Evolutionary conservation across 2,329 filamentous ascomycete species (phyloP), one percentile per base, ranked within the genome.

Genomic region (Pestalotiopsis sp.): DNA sequence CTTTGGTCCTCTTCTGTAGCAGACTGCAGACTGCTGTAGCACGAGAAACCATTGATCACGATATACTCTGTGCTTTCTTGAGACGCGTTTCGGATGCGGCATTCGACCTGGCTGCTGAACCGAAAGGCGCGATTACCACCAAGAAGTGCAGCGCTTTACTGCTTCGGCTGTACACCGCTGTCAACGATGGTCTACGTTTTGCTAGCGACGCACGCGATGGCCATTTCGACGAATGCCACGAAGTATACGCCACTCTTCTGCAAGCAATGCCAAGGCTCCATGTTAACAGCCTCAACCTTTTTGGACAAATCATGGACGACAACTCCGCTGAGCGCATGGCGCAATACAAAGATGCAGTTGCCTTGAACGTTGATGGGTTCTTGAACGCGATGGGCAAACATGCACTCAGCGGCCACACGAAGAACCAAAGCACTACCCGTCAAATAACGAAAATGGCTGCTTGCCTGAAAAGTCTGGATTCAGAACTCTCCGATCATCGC

Each of bases 371-470:
- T n/a, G 55, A 67, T 35, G 26, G 55, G 9, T 72, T 71, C 58
- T 62, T 75, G 9, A 56, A 63, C 9, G 71, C 62, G 35, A 62
- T 73, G 1, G 68, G 66, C n/a, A 56, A 24, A 58, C 62, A 22
- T 11, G 62, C 30, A 14, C n/a, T 22, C 24, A 30, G 20, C 30
- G 11, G 1, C 44, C 62, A 5, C 66, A 10, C 56, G 20, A 20
- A 38, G n/a, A 17, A 30, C 38, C 17, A 66, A 2, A 68, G 57
- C 9, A 3, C 71, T 10, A 26, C 52, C 38, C 73, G 71, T 58
- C 76, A 77, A 68, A 65, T 69, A 39, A 67, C 66, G 17, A 75
- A 75, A 66, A 73, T 77, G 69, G 73, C 72, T 9, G 22, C 52
- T 30, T 20, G 66, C 14, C 62, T 76, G 60, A 64, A 64, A 40